These are phyloP conservation scores for Plicaturopsis crispa DNA, from an alignment of 768 basidiomycete species.

Conservation along the genomic window DNA sequence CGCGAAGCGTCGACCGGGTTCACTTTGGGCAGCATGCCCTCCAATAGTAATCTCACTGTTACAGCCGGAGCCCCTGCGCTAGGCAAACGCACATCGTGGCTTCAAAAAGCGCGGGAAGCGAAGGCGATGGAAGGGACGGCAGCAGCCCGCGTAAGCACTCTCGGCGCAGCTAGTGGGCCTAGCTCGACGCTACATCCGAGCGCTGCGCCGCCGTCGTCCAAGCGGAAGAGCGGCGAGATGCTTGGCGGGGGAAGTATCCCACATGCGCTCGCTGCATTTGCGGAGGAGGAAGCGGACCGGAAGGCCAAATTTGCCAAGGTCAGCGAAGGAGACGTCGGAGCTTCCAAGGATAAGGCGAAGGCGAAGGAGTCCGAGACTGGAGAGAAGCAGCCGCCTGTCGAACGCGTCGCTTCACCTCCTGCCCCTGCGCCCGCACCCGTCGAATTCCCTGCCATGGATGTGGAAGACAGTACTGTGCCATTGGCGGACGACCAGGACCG, in stretches of 20 bases:
- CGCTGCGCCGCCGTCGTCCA: slow-evolving; percentile 17
- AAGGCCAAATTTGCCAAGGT: slow-evolving; percentile 44
- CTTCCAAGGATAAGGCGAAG: slow-evolving; percentile 6
- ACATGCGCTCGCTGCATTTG: slow-evolving; percentile 10
- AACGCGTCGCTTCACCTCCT: slow-evolving; percentile 1
- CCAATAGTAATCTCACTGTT: background rate
- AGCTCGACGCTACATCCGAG: too few relatives aligned
- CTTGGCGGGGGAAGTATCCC: too few relatives aligned
- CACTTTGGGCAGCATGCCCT: background rate
- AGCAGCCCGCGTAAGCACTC: slow-evolving; percentile 18
- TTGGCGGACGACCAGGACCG: slow-evolving; percentile 28
- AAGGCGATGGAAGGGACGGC: slow-evolving; percentile 55
- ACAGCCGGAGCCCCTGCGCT: slow-evolving; percentile 30
- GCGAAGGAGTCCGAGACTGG: slow-evolving; percentile 4
- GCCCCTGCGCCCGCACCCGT: background rate
- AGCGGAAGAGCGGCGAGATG: slow-evolving; percentile 63
- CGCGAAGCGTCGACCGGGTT: slow-evolving; percentile 38
- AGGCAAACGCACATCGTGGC: slow-evolving; percentile 74
- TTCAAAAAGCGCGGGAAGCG: slow-evolving; percentile 68
- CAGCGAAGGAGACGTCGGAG: slow-evolving; percentile 25
- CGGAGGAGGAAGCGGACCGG: slow-evolving; percentile 32
- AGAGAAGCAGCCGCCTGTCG: slow-evolving; percentile 5
- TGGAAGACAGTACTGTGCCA: slow-evolving; percentile 9
- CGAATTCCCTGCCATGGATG: background rate
- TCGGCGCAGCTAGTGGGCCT: slow-evolving; percentile 3